phyloP scores from a whole-genome alignment of 345 rosid genomes.

The Lenwebbia sp. region DNA sequence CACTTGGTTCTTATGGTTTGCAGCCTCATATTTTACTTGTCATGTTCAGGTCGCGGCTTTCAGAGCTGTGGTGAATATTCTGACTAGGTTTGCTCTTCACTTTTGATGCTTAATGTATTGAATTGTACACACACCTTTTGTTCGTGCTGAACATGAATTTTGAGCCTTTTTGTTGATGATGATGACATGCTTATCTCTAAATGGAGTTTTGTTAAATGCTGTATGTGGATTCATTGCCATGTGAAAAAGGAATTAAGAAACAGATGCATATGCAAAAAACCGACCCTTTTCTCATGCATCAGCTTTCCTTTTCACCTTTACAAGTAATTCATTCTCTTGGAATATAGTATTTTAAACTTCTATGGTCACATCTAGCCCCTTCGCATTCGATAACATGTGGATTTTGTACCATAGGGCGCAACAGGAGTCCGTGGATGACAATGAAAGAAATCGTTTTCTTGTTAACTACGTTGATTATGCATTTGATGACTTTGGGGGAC shows the following conservation, averaged over 20 bases:
- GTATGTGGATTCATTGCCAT: not conserved
- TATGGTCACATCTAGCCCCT: not conserved
- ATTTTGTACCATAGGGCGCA: conserved; percentile 63
- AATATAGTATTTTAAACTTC: not conserved
- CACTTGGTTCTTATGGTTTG: conserved; percentile 7
- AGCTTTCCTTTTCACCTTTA: not conserved
- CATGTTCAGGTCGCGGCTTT: conserved; percentile 93
- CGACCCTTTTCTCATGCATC: not conserved
- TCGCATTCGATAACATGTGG: not conserved
- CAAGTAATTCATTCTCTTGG: not conserved
- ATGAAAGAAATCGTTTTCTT: conserved; percentile 88
- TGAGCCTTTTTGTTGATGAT: not conserved
- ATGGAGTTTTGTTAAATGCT: not conserved
- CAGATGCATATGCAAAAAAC: not conserved
- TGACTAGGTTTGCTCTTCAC: conserved; percentile 51
- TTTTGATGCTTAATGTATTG: not conserved
- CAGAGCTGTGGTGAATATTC: conserved; percentile 97
- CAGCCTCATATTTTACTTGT: conserved; percentile 1
- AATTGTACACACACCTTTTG: not conserved
- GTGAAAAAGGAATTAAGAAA: not conserved
- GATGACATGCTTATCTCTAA: not conserved
- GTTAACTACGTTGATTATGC: conserved; percentile 91
- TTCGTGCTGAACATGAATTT: not conserved
- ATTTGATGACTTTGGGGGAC: conserved; percentile 99
- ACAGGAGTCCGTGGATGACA: conserved; percentile 96